Percentiles rank a stretch among this genome's conserved stretches.
These are phyloP conservation scores for Penicillium manginii DNA, from an alignment of 495 filamentous ascomycete species.

Conservation along the genomic window DNA sequence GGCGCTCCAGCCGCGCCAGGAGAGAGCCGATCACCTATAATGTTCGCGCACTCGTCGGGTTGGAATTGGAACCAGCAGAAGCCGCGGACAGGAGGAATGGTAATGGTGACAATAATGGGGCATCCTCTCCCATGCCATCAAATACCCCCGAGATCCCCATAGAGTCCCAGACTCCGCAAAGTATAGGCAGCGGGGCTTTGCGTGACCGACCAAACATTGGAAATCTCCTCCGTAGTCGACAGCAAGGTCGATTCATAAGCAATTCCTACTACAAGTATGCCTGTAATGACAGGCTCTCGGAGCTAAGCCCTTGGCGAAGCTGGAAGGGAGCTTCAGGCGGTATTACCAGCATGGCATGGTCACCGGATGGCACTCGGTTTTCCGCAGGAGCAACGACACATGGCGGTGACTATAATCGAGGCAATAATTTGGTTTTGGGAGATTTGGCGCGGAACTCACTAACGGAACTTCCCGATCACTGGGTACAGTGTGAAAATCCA, in stretches of 20 bases:
- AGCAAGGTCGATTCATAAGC: slow-evolving; percentile 20
- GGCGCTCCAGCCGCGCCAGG: slow-evolving; percentile 16
- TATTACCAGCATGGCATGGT: slow-evolving; percentile 52
- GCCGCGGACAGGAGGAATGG: not conserved
- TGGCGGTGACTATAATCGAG: slow-evolving; percentile 79
- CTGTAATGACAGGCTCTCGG: slow-evolving; percentile 19
- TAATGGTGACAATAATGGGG: not conserved
- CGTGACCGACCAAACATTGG: not conserved
- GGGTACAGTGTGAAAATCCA: slow-evolving; percentile 60
- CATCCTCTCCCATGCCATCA: not conserved
- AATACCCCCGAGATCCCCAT: not conserved
- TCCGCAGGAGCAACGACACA: slow-evolving; percentile 71
- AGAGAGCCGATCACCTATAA: slow-evolving; percentile 20
- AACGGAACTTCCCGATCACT: slow-evolving; percentile 71
- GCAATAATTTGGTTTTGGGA: slow-evolving; percentile 76
- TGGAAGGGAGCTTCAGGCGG: slow-evolving; percentile 60
- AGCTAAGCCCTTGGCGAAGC: slow-evolving; percentile 38
- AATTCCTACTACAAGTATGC: slow-evolving; percentile 17
- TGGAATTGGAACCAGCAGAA: slow-evolving; percentile 3
- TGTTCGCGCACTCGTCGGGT: slow-evolving; percentile 10
- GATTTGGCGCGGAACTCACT: slow-evolving; percentile 57
- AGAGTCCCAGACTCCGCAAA: not conserved
- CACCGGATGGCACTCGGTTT: slow-evolving; percentile 52
- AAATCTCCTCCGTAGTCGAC: slow-evolving; percentile 31
- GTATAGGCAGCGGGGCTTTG: not conserved